Conservation (phyloP, 2,329 filamentous ascomycete species). For the Colletotrichum gigasporum region DNA sequence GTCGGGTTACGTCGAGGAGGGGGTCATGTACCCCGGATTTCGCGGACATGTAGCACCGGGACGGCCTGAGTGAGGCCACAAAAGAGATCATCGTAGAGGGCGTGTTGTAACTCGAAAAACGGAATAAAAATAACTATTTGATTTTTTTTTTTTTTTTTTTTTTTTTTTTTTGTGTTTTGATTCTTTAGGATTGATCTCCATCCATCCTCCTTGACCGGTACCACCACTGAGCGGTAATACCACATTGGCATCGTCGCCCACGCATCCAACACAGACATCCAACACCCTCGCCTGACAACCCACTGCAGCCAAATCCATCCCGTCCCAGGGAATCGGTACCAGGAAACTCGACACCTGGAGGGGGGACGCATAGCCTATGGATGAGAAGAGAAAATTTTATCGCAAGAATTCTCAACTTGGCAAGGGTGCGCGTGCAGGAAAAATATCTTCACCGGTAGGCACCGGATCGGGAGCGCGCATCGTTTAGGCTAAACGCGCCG, state of each 20-base stretch:
- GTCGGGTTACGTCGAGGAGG: background rate
- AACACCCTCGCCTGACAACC: background rate
- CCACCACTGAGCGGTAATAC: background rate
- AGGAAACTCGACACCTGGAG: background rate
- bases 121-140: background rate
- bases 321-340: constrained; percentile 3
- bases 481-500: constrained; percentile 23
- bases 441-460: constrained; percentile 11
- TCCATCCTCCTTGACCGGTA: too few relatives aligned
- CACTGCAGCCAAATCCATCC: background rate
- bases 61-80: background rate
- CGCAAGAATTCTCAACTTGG: background rate
- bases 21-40: background rate
- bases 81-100: background rate
- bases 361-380: background rate
- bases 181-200: too few relatives aligned
- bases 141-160: background rate
- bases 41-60: background rate
- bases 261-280: background rate
- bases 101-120: background rate
- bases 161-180: background rate
- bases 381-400: background rate
- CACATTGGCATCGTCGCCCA: background rate
- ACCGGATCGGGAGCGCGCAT: constrained; percentile 1
- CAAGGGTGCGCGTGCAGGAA: background rate